Evolutionary conservation across 208 protist genomes (phyloP).

Genomic region (Borovskyia barvae): DNA sequence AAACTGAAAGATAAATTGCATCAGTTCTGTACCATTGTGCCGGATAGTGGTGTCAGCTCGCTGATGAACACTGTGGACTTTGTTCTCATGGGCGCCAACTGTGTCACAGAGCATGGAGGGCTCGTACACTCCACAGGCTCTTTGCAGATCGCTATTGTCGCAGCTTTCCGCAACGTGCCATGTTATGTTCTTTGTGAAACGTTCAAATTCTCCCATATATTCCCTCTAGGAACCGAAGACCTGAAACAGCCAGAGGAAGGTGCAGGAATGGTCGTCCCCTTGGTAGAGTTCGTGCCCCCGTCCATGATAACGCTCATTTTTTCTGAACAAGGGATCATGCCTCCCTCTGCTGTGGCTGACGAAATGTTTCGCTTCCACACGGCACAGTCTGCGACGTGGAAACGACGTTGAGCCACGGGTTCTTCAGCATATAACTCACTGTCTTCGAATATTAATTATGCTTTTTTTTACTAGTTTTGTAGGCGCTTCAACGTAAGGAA

Average conservation of each 20-base stretch:
- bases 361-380: slow-evolving; percentile 96
- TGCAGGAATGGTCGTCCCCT: slow-evolving; percentile 43
- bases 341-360: slow-evolving; percentile 97
- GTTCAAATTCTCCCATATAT: slow-evolving; percentile 98
- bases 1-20: slow-evolving; percentile 53
- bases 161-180: slow-evolving; percentile 94
- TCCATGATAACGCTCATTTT: slow-evolving; percentile 95
- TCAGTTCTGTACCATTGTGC: slow-evolving; percentile 81
- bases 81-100: slow-evolving; percentile 97
- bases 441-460: no score
- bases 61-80: slow-evolving; percentile 93
- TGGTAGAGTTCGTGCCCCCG: slow-evolving; percentile 89
- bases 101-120: slow-evolving; percentile 99
- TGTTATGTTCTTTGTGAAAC: slow-evolving; percentile 98
- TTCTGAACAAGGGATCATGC: slow-evolving; percentile 99
- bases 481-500: no score
- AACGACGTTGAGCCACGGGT: no score
- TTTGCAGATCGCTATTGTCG: slow-evolving; percentile 96
- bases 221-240: slow-evolving; percentile 95
- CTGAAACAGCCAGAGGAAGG: slow-evolving; percentile 69
- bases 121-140: slow-evolving; percentile 99
- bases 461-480: no score
- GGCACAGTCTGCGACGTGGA: slow-evolving; percentile 58
- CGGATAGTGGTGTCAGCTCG: slow-evolving; percentile 84
- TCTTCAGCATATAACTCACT: no score